phyloP scores from a whole-genome alignment of 352 stramenopile species.

The Pythium volutum region DNA sequence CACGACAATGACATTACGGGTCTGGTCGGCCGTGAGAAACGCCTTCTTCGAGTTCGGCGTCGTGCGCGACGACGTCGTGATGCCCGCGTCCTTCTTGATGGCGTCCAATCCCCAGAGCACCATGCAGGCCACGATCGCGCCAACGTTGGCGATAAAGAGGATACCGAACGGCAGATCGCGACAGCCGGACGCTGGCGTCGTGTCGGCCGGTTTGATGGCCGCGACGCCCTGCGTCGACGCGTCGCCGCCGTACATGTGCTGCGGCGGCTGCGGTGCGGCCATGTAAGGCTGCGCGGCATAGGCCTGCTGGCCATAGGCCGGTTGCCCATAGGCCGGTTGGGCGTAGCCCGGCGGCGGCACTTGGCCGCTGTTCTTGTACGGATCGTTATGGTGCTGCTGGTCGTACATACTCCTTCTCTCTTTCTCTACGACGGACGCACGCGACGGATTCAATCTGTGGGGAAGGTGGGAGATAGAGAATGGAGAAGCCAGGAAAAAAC shows the following conservation, averaged over 20 bases:
- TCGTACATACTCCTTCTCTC: constrained; percentile 30
- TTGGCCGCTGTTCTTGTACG: constrained; percentile 27
- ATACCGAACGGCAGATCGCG: constrained; percentile 81
- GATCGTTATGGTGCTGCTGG: constrained; percentile 30
- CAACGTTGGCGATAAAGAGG: constrained; percentile 77
- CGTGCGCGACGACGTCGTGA: constrained; percentile 21
- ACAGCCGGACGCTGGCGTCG: constrained; percentile 32
- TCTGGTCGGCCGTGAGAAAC: constrained; percentile 56
- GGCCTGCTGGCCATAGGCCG: constrained; percentile 8
- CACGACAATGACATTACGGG: constrained; percentile 22
- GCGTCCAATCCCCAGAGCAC: constrained; percentile 66
- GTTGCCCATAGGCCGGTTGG: constrained; percentile 1
- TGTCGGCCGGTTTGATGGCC: constrained; percentile 61
- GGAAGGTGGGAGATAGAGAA: background rate
- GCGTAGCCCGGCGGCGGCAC: constrained; percentile 20
- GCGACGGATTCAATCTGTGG: constrained; percentile 1
- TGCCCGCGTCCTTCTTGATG: constrained; percentile 38
- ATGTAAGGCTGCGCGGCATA: constrained; percentile 25
- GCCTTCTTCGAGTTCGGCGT: constrained; percentile 10
- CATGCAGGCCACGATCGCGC: constrained; percentile 64
- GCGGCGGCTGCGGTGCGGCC: constrained; percentile 22
- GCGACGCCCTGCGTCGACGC: constrained; percentile 45
- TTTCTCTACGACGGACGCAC: too few species aligned
- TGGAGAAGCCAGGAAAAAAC: background rate
- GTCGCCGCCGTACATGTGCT: constrained; percentile 23